Evolutionary conservation across 2,329 filamentous ascomycete genomes (phyloP).

Genomic region (Ascochyta clinopodiicola): DNA sequence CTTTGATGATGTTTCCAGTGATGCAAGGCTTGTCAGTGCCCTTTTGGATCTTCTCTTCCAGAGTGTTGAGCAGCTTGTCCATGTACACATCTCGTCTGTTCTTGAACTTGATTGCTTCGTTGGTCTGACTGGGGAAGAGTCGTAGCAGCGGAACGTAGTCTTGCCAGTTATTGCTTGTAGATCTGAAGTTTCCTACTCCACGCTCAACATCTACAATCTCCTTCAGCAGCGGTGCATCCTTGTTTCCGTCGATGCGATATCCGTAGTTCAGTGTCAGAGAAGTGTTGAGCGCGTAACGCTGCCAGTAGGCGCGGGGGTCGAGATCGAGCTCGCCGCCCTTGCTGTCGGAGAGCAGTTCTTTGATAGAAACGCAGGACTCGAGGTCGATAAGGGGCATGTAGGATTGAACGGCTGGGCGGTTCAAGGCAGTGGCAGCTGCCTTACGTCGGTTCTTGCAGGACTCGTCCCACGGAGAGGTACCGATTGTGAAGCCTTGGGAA

Average conservation of each 20-base stretch:
- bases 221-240: conserved; percentile 69
- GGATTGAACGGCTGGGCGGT: conserved; percentile 75
- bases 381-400: conserved; percentile 86
- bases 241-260: conserved; percentile 73
- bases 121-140: conserved; percentile 67
- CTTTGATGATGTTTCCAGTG: conserved; percentile 73
- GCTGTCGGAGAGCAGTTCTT: conserved; percentile 72
- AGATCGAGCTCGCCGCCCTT: conserved; percentile 68
- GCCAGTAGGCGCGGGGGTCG: conserved; percentile 75
- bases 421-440: conserved; percentile 78
- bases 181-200: conserved; percentile 76
- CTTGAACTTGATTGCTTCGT: conserved; percentile 69
- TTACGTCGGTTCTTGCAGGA: conserved; percentile 79
- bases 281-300: conserved; percentile 78
- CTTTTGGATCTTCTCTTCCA: conserved; percentile 66
- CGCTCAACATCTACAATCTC: conserved; percentile 80
- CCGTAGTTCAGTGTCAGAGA: conserved; percentile 82
- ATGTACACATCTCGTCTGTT: conserved; percentile 72
- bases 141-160: conserved; percentile 82
- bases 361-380: conserved; percentile 74
- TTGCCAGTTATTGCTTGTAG: conserved; percentile 83
- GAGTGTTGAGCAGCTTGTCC: conserved; percentile 63
- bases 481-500: conserved; percentile 81
- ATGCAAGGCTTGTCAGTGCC: conserved; percentile 73
- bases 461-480: conserved; percentile 83